Percentiles rank a stretch among this genome's conserved stretches.
Evolutionary conservation across 2,329 filamentous ascomycete genomes (phyloP).

Genomic region (Sarocladium brachiariae): DNA sequence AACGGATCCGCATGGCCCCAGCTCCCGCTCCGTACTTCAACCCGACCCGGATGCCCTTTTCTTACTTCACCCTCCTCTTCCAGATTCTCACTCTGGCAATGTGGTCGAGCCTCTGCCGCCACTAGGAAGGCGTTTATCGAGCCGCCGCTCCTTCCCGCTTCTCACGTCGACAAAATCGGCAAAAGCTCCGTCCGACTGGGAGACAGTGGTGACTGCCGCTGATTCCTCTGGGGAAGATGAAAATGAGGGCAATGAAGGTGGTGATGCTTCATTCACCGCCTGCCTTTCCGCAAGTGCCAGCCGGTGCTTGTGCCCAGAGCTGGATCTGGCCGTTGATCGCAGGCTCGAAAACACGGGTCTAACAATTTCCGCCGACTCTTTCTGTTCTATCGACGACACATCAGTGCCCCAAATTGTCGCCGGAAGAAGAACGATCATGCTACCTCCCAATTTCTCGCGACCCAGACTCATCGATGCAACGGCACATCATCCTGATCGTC

Average conservation of each 20-base stretch:
- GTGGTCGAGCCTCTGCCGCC: not conserved
- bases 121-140: not conserved
- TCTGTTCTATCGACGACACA: not conserved
- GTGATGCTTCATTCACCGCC: not conserved
- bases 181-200: conserved; percentile 10
- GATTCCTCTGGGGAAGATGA: too few relatives aligned
- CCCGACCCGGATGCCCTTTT: not conserved
- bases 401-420: not conserved
- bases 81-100: not conserved
- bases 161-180: not conserved
- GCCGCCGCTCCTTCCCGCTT: not conserved
- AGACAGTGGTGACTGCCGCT: conserved; percentile 10
- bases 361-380: not conserved
- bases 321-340: not conserved
- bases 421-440: conserved; percentile 11
- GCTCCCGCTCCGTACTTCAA: not conserved
- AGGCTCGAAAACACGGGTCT: not conserved
- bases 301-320: not conserved
- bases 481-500: conserved; percentile 12
- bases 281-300: not conserved
- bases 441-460: conserved; percentile 9
- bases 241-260: not conserved
- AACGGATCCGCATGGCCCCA: not conserved
- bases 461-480: conserved; percentile 10
- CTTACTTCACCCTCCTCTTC: not conserved